Evolutionary conservation across 163 green algal genomes (phyloP).

Genomic region (Scenedesmus sp.): DNA sequence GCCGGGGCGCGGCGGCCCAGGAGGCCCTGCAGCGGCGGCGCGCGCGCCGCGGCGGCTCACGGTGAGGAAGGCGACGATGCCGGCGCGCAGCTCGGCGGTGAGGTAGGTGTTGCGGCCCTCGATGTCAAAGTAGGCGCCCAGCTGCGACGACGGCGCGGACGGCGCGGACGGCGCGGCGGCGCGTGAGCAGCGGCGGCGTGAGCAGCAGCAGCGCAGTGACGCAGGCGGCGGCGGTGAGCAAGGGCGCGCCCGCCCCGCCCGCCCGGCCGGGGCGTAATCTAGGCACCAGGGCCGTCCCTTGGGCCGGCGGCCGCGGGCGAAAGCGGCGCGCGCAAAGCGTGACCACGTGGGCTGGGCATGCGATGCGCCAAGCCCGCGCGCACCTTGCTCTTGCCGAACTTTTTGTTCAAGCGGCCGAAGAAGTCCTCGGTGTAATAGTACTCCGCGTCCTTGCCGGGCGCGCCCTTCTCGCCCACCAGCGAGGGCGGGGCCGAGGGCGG

Average conservation of each 20-base stretch:
- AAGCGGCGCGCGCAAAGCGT: neutral
- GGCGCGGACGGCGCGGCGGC: too few relatives aligned
- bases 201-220: neutral
- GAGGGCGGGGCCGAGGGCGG: neutral
- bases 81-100: conserved; percentile 71
- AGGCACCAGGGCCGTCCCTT: neutral
- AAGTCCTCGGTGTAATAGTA: conserved; percentile 9
- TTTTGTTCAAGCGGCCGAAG: conserved; percentile 20
- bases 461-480: neutral
- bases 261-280: neutral
- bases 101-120: conserved; percentile 63
- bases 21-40: too few relatives aligned
- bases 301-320: neutral
- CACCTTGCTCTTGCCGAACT: conserved; percentile 34
- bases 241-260: neutral
- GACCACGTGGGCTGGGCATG: too few relatives aligned
- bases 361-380: too few relatives aligned
- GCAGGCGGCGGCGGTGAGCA: neutral
- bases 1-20: too few relatives aligned
- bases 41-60: conserved; percentile 42
- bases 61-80: conserved; percentile 79
- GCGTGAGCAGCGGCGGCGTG: conserved; percentile 7
- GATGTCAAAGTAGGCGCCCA: conserved; percentile 70
- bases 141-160: too few relatives aligned
- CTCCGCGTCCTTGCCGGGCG: neutral